Evolutionary conservation across 1,284 basidiomycete species (phyloP), one percentile per base, ranked within the genome.

Genomic region (Mycosarcoma maydis): DNA sequence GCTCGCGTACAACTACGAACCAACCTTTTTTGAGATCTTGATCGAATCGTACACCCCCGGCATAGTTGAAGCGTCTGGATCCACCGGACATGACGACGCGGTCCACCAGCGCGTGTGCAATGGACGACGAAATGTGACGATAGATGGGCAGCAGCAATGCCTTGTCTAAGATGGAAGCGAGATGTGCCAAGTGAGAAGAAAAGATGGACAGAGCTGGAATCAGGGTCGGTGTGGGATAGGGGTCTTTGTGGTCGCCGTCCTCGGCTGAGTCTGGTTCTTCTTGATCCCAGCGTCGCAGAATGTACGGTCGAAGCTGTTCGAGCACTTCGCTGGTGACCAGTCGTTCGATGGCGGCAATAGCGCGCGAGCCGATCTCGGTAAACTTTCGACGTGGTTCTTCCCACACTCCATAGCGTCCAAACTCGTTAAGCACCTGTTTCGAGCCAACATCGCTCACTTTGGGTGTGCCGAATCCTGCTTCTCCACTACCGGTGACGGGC

Each of bases 11-110:
- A 19, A 80, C 76, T 9, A 61, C 67, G 6, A 80, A 40, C 78
- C 78, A 80, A 5, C 78, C 78, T 5, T 61, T 33, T 6, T 58
- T 30, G 20, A 78, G 47, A 45, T 80, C 78, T 4, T 36, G 36
- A 3, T 26, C 29, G 48, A 80, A 78, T 0, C 69, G 54, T 3
- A 38, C 20, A 0, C 52, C 65, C 3, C 68, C 72, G 3, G 36
- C 30, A 2, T 27, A 30, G 13, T 22, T 64, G 47, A 73, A 73
- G 3, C 67, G 47, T 3, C 41, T 30, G 3, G 58, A 60, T 1
- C 69, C 69, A 9, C 68, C 74, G 0, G 73, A 45, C 58, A 80
- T 76, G 24, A 81, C 46, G 2, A 81, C 67, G 2, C 74, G 50
- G n/a, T 79, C 75, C 3, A 81, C 72, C 5, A 81, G 38, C 3